Evolutionary conservation across 2,329 filamentous ascomycete species (phyloP).

Genomic region (Beauveria bassiana): DNA sequence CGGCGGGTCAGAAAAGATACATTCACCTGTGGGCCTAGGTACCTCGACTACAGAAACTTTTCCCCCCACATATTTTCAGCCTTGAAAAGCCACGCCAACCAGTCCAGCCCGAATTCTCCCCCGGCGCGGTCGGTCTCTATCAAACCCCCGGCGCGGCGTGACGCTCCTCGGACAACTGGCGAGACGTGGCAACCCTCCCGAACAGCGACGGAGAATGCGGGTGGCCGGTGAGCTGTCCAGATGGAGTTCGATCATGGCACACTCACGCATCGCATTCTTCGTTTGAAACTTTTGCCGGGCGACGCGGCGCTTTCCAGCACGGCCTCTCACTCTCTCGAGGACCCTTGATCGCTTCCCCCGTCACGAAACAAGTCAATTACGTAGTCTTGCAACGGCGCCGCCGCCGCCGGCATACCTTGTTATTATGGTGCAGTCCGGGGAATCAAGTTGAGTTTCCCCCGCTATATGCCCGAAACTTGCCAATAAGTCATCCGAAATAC

Average conservation of each 20-base stretch:
- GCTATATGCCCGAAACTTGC: too few relatives aligned
- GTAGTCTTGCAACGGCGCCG: neutral
- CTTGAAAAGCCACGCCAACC: neutral
- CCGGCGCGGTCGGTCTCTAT: constrained; percentile 5
- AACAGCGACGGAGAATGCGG: neutral
- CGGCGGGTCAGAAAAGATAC: constrained; percentile 5
- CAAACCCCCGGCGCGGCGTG: neutral
- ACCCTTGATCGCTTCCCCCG: neutral
- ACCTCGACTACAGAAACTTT: constrained; percentile 2
- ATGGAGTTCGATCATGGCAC: neutral
- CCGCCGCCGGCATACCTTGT: too few relatives aligned
- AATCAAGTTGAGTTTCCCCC: neutral
- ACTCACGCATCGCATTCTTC: neutral
- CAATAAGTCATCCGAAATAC: too few relatives aligned
- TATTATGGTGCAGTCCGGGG: neutral
- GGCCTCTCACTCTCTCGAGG: neutral
- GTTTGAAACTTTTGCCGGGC: neutral
- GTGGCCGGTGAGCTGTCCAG: neutral
- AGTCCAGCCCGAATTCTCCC: neutral
- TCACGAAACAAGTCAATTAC: neutral
- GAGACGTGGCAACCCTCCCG: neutral
- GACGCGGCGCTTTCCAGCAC: neutral
- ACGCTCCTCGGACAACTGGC: neutral
- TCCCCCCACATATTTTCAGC: neutral
- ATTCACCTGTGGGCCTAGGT: constrained; percentile 2